Evolutionary conservation across 805 yeast genomes (phyloP), one percentile per base, ranked within the genome.

Genomic region (Lipomyces yamadae): DNA sequence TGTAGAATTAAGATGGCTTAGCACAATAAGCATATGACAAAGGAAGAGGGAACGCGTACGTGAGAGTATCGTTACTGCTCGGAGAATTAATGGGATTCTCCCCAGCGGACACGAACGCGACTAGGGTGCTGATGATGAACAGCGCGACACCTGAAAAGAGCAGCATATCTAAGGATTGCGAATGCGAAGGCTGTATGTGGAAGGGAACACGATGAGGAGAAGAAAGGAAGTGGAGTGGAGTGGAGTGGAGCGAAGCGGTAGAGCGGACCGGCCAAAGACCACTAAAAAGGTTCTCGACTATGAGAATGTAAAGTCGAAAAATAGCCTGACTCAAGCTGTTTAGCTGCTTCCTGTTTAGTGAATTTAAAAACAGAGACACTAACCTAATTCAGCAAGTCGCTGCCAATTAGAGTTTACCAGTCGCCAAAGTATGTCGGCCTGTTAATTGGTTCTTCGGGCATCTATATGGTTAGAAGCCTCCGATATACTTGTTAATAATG

Each of bases 51-150:
- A 59, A 30, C 4, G 57, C 42, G n/a, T 48, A 68, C 71, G 56
- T 63, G 56, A 68, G 53, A 4, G 60, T 57, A 50, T 60, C 71
- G 37, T 67, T 65, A 5, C 30, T 54, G 1, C 45, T 70, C 3
- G 71, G 71, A 13, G 71, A 53, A 3, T 65, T 60, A 45, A 68
- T 48, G 18, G 71, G 70, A 48, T 67, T 68, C 24, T 34, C 42
- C 30, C 67, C 64, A 8, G 64, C 64, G 54, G 60, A 33, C 29
- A 50, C 66, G 7, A 55, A n/a, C 15, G 65, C 65, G 53, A 60
- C 62, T 29, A 65, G 62, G 11, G 64, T 61, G 61, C 62, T 33
- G 59, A 68, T 42, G 8, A 56, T 18, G 33, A 61, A 48, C 18
- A 60, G 60, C 33, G 60, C 34, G 37, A 45, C 15, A 15, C 33